A percentile compares a stretch with the other conserved stretches of the same genome.
These are phyloP conservation scores for Lichtheimia hyalospora DNA, from an alignment of 371 early-diverging fungal genomes.

Conservation along the genomic window DNA sequence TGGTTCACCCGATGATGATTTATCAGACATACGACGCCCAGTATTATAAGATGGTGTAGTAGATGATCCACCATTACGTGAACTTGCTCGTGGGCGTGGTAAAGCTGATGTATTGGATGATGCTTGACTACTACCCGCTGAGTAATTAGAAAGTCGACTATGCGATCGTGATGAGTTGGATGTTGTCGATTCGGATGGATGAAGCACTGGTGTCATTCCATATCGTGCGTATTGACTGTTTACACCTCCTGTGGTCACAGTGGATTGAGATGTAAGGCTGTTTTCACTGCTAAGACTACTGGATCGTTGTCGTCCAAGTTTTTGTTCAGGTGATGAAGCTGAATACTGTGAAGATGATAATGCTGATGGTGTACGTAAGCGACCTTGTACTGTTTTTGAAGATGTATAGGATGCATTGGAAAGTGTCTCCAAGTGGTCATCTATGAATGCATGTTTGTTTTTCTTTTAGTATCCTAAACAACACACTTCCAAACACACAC, in stretches of 20 bases:
- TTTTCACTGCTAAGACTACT: constrained; percentile 49
- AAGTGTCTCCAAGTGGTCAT: constrained; percentile 16
- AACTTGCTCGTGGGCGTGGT: constrained; percentile 13
- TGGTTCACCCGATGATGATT: not conserved
- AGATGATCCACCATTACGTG: not conserved
- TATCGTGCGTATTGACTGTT: constrained; percentile 29
- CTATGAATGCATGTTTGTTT: constrained; percentile 16
- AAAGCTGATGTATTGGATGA: constrained; percentile 28
- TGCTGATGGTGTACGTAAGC: not conserved
- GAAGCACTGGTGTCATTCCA: constrained; percentile 35
- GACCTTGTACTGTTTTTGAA: not conserved
- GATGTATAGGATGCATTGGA: not conserved
- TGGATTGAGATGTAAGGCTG: constrained; percentile 45
- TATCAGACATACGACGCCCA: not conserved
- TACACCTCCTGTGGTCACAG: constrained; percentile 21
- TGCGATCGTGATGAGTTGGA: constrained; percentile 42
- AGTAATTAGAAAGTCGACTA: constrained; percentile 44
- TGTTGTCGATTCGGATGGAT: constrained; percentile 37
- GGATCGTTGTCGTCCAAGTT: constrained; percentile 21
- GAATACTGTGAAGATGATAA: constrained; percentile 14
- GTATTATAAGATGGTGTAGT: not conserved
- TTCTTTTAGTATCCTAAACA: no score
- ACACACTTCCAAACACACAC: no score
- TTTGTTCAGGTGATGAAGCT: constrained; percentile 11
- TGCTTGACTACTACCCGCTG: constrained; percentile 27